These are phyloP conservation scores for Russula sp. DNA, from an alignment of 768 basidiomycete genomes.

Conservation along the genomic window DNA sequence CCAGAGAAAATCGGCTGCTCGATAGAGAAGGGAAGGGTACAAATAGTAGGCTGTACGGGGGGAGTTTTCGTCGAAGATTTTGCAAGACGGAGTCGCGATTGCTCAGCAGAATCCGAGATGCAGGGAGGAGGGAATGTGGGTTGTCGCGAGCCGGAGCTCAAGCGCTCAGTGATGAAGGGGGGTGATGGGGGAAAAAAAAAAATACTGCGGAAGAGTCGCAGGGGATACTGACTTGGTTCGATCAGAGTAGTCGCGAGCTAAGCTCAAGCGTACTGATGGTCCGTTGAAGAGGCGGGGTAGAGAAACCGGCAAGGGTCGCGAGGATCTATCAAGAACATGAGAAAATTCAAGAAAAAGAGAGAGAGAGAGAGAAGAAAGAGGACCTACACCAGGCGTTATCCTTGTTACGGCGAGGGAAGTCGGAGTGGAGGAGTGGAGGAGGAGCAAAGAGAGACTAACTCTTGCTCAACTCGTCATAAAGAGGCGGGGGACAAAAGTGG, in stretches of 20 bases:
- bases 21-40: slow-evolving; percentile 21
- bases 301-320: slow-evolving; percentile 93
- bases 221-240: slow-evolving; percentile 30
- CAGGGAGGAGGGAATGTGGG: slow-evolving; percentile 36
- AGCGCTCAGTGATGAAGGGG: slow-evolving; percentile 6
- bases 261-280: slow-evolving; percentile 35
- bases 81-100: slow-evolving; percentile 40
- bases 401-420: slow-evolving; percentile 45
- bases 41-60: slow-evolving; percentile 20
- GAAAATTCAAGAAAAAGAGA: not conserved
- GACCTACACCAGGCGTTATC: slow-evolving; percentile 46
- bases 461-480: slow-evolving; percentile 25
- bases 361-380: not conserved
- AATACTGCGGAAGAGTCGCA: slow-evolving; percentile 8
- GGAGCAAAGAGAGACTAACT: slow-evolving; percentile 28
- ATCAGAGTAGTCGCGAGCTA: slow-evolving; percentile 25
- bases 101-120: slow-evolving; percentile 46
- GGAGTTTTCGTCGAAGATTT: slow-evolving; percentile 14
- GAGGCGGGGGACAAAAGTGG: slow-evolving; percentile 14
- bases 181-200: slow-evolving; percentile 5
- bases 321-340: slow-evolving; percentile 46
- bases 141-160: slow-evolving; percentile 18
- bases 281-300: slow-evolving; percentile 43
- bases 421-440: slow-evolving; percentile 31
- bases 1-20: not conserved